Percentiles rank a stretch among this genome's conserved stretches.
These are phyloP conservation scores for Penicillium bovifimosum DNA, from an alignment of 495 filamentous ascomycete genomes.

Conservation along the genomic window DNA sequence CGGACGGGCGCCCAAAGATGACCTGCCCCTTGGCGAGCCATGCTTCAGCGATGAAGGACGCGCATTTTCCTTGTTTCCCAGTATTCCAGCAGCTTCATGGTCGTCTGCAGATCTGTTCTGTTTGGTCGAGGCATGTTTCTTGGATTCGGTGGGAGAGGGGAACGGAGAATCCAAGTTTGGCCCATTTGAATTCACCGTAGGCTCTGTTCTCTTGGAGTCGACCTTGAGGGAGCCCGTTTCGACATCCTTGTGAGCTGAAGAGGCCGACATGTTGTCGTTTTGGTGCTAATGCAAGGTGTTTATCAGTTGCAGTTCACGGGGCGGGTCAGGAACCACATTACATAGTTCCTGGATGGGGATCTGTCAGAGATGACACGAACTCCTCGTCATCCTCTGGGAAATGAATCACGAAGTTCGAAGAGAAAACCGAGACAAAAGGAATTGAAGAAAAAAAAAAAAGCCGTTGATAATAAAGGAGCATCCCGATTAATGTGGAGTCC, in stretches of 20 bases:
- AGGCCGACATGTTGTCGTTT: conserved; percentile 20
- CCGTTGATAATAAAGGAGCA: conserved; percentile 27
- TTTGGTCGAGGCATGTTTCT: conserved; percentile 18
- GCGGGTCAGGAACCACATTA: conserved; percentile 1
- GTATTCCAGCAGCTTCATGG: background rate
- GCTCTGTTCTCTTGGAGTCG: conserved; percentile 22
- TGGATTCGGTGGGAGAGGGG: conserved; percentile 31
- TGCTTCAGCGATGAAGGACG: conserved; percentile 19
- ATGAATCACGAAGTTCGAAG: no score
- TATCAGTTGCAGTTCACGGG: conserved; percentile 18
- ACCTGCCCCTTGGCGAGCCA: conserved; percentile 15
- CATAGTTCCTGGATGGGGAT: conserved; percentile 20
- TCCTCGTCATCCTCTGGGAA: conserved; percentile 7
- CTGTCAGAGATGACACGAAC: conserved; percentile 1
- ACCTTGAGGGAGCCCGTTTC: conserved; percentile 16
- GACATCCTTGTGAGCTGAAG: conserved; percentile 19
- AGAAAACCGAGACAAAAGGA: background rate
- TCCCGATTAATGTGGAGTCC: conserved; percentile 31
- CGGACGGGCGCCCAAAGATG: conserved; percentile 25
- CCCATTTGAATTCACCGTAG: conserved; percentile 16
- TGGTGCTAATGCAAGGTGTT: conserved; percentile 17
- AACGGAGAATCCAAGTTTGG: conserved; percentile 30
- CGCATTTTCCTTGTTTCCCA: conserved; percentile 19
- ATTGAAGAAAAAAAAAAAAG: conserved; percentile 2
- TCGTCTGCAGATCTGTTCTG: conserved; percentile 10